Evolutionary conservation across 495 filamentous ascomycete species (phyloP).

Genomic region (Penicillium mononematosum): DNA sequence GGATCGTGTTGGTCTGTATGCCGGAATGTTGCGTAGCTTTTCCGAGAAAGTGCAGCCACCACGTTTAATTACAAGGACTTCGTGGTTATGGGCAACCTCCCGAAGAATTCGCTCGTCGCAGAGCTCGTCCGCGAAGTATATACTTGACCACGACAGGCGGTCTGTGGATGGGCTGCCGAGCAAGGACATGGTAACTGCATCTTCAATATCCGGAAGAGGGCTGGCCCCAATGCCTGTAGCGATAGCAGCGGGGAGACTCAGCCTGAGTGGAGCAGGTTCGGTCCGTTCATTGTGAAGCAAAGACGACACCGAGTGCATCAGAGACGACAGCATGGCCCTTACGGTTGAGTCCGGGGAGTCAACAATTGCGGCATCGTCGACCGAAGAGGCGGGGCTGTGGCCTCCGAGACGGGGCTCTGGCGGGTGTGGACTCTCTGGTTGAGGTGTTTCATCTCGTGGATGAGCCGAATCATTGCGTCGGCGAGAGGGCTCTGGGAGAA

Average conservation of each 20-base stretch:
- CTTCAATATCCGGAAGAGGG: conserved; percentile 65
- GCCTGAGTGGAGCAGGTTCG: conserved; percentile 33
- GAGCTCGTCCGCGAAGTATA: conserved; percentile 69
- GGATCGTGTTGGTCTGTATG: conserved; percentile 57
- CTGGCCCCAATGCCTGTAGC: conserved; percentile 74
- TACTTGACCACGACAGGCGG: conserved; percentile 60
- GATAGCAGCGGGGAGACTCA: conserved; percentile 63
- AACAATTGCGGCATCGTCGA: conserved; percentile 27
- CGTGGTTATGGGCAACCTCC: conserved; percentile 60
- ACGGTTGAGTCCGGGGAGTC: conserved; percentile 49
- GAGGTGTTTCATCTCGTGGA: conserved; percentile 32
- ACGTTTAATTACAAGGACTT: conserved; percentile 79
- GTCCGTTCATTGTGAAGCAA: conserved; percentile 46
- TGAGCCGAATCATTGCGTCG: conserved; percentile 41
- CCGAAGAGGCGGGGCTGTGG: conserved; percentile 19
- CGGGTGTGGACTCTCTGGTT: conserved; percentile 22
- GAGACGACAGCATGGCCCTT: conserved; percentile 51
- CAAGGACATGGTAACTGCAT: conserved; percentile 49
- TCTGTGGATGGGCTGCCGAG: conserved; percentile 40
- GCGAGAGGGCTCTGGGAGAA: conserved; percentile 42
- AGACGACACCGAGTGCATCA: conserved; percentile 59
- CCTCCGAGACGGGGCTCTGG: conserved; percentile 19
- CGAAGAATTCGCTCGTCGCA: conserved; percentile 64
- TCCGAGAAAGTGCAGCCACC: conserved; percentile 81
- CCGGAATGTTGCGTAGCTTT: conserved; percentile 82